phyloP scores from a whole-genome alignment of 495 filamentous ascomycete species.

The Penicillium argentinense region DNA sequence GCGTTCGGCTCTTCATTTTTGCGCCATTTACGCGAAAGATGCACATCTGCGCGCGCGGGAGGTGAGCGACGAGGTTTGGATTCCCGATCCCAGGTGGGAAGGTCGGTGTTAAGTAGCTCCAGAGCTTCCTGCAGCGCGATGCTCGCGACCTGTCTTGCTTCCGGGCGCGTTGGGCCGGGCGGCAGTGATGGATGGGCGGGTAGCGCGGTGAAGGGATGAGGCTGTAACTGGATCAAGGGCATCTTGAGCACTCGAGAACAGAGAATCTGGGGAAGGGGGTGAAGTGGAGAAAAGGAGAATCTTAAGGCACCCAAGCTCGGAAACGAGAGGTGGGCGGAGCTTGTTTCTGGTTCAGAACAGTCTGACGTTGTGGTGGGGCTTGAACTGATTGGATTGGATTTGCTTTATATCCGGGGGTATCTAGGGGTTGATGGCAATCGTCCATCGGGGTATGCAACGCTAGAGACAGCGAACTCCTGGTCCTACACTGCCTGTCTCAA shows the following conservation, averaged over 20 bases:
- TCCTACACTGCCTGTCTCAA: conserved; percentile 82
- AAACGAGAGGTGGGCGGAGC: conserved; percentile 15
- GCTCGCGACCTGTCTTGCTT: conserved; percentile 21
- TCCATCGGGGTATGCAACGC: too few species aligned
- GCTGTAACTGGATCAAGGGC: conserved; percentile 26
- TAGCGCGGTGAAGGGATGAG: conserved; percentile 32
- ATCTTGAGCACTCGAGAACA: conserved; percentile 12
- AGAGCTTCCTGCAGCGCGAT: conserved; percentile 55
- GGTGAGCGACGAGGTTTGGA: conserved; percentile 40
- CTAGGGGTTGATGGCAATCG: too few species aligned
- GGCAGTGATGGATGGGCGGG: conserved; percentile 32
- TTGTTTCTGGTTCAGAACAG: background rate
- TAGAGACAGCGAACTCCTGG: conserved; percentile 62
- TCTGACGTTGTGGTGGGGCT: background rate
- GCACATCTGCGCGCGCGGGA: conserved; percentile 27
- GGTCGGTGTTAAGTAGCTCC: conserved; percentile 50
- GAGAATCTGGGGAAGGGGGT: background rate
- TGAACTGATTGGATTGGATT: too few species aligned
- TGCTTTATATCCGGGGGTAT: too few species aligned
- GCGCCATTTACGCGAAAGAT: conserved; percentile 18
- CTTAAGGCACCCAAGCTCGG: background rate
- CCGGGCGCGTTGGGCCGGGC: conserved; percentile 8
- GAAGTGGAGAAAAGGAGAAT: conserved; percentile 5
- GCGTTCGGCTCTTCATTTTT: conserved; percentile 42
- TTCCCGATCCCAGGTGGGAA: conserved; percentile 26